Conservation (phyloP, 169 alveolate species). For the Plasmodium vivax region DNA sequence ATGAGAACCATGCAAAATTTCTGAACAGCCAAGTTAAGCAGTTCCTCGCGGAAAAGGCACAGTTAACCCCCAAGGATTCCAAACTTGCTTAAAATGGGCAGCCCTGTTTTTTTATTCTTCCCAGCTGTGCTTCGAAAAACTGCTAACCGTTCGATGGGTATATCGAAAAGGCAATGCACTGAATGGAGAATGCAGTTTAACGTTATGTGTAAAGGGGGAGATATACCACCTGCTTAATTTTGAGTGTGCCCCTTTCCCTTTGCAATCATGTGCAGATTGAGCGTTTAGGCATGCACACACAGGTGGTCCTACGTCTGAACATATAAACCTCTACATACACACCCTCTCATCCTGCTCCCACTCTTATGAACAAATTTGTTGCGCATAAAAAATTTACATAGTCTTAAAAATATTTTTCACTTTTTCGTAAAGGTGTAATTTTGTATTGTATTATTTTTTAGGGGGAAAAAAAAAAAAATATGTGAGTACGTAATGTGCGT, state of each 20-base stretch:
- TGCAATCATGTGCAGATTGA: neutral
- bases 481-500: neutral
- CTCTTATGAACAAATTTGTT: neutral
- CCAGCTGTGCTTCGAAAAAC: neutral
- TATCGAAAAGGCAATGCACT: neutral
- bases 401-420: slow-evolving; percentile 1
- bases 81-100: neutral
- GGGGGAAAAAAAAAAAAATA: neutral
- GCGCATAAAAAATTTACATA: neutral
- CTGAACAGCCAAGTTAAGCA: slow-evolving; percentile 2
- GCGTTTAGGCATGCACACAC: neutral
- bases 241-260: neutral
- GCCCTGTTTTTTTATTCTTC: neutral
- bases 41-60: slow-evolving; percentile 19
- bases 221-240: neutral
- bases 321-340: neutral
- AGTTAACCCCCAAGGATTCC: neutral
- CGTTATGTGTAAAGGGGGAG: neutral
- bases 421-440: neutral
- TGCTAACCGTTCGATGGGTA: neutral
- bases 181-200: neutral
- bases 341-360: neutral
- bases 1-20: slow-evolving; percentile 1
- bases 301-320: neutral
- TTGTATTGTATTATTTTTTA: neutral